Evolutionary conservation across 2,329 filamentous ascomycete species (phyloP).

Genomic region (Macrophomina phaseolina): DNA sequence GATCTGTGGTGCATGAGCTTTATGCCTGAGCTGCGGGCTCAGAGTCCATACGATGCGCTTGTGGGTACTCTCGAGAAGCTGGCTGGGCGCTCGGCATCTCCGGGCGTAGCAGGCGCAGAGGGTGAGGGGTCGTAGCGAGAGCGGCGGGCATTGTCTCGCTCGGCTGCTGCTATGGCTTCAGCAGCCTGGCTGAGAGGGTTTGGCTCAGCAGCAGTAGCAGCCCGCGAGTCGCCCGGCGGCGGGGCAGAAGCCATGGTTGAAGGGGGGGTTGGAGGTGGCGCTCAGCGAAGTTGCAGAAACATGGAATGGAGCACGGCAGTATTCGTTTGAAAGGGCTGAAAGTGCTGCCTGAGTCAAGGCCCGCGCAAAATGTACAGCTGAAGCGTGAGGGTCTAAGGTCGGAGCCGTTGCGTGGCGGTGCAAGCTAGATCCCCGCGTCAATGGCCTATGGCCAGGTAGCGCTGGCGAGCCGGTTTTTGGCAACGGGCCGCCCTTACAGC

Average conservation of each 20-base stretch:
- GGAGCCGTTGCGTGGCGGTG: constrained; percentile 16
- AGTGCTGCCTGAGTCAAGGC: constrained; percentile 12
- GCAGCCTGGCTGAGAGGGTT: constrained; percentile 23
- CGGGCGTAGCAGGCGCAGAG: background rate
- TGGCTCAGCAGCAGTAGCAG: constrained; percentile 3
- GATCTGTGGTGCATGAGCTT: constrained; percentile 3
- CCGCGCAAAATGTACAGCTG: background rate
- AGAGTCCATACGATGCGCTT: background rate
- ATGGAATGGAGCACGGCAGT: background rate
- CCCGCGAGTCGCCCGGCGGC: constrained; percentile 15
- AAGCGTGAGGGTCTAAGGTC: background rate
- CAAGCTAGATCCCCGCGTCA: constrained; percentile 17
- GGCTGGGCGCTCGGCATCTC: background rate
- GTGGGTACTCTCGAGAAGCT: background rate
- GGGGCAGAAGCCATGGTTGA: constrained; percentile 25
- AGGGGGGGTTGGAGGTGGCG: background rate
- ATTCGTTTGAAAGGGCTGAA: background rate
- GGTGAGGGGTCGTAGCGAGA: background rate
- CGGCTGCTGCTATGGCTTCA: constrained; percentile 26
- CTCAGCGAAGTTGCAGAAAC: background rate
- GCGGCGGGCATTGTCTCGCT: background rate
- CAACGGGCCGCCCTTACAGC: background rate
- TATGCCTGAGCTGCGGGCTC: background rate
- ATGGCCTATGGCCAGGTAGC: constrained; percentile 1
- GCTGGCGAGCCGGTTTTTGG: background rate